Conservation (phyloP, 176 grass and related monocot genomes). For the Lolium multiflorum region DNA sequence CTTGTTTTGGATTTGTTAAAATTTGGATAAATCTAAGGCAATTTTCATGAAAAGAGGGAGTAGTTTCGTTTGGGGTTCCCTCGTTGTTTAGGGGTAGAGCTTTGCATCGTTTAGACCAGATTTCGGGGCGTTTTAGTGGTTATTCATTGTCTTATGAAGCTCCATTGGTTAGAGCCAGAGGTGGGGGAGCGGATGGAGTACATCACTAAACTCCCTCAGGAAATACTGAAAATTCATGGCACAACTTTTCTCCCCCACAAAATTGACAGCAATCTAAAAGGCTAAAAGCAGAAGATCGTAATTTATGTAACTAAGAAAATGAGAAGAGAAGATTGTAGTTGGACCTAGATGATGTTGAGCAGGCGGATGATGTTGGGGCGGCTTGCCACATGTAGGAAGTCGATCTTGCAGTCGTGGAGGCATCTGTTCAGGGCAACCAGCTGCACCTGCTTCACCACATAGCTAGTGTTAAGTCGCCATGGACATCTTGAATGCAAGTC, state of each 20-base stretch:
- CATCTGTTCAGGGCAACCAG: neutral
- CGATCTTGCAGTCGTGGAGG: neutral
- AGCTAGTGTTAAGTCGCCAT: neutral
- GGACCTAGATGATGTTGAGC: neutral
- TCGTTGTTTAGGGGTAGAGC: too few species aligned
- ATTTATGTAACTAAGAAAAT: neutral
- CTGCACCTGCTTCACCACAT: neutral
- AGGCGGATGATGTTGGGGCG: neutral
- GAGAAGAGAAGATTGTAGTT: neutral
- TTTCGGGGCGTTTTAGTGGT: too few species aligned
- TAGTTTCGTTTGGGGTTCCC: too few species aligned
- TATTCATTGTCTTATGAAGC: too few species aligned
- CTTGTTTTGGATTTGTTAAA: too few species aligned
- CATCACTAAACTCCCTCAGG: too few species aligned
- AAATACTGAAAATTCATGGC: neutral
- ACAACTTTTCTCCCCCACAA: neutral
- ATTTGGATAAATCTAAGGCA: too few species aligned
- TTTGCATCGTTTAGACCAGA: too few species aligned
- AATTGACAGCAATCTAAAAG: neutral
- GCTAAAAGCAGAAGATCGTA: neutral
- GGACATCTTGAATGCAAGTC: neutral
- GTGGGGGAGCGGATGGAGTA: too few species aligned
- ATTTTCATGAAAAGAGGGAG: too few species aligned
- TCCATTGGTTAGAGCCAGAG: too few species aligned
- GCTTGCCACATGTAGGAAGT: neutral